Evolutionary conservation across 352 stramenopile species (phyloP), one percentile per base, ranked within the genome.

Genomic region (Pythium folliculosum): DNA sequence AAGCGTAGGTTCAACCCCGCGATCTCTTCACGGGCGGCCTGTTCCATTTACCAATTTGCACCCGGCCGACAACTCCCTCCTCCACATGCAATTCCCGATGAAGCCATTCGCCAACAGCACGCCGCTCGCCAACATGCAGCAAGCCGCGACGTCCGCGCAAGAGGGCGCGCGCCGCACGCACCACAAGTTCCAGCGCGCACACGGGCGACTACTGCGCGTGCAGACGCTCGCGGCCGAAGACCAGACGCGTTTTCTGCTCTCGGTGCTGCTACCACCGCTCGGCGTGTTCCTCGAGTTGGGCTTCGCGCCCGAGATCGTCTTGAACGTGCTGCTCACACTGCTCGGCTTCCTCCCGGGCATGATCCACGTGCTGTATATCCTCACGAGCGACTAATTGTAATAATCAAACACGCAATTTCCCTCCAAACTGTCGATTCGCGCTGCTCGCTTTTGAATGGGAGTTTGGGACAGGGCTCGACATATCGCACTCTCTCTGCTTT

Each of bases 221-320:
- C 32, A 40, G 59, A 50, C 32, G 48, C 14, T 58, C 45, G 37
- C 32, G 32, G 35, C 59, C 27, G 27, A 81, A 44, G 77, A 82
- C 49, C 60, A 76, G 61, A 68, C 73, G 60, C 69, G 67, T 32
- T 64, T 84, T 50, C 63, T 89, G 13, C 72, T 78, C 47, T 71
- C 77, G 3, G 64, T 87, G 60, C 35, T 86, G 51, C 59, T 86
- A 27, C 58, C 65, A 12, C 69, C 69, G 14, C 43, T 75, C 10
- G 69, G 69, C 50, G 69, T 75, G 9, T 72, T 65, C n/a, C 47
- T 72, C 49, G 37, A 72, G 45, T 44, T 49, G 9, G 69, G 69
- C 19, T 72, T 59, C 32, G 50, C 32, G 23, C 55, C 67, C 23
- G 65, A 70, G 38, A 19, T 76, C 13, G 45, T 54, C 17, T 58